Evolutionary conservation across 2,329 filamentous ascomycete species (phyloP), one percentile per base, ranked within the genome.

Genomic region (Blumeriella jaapii): DNA sequence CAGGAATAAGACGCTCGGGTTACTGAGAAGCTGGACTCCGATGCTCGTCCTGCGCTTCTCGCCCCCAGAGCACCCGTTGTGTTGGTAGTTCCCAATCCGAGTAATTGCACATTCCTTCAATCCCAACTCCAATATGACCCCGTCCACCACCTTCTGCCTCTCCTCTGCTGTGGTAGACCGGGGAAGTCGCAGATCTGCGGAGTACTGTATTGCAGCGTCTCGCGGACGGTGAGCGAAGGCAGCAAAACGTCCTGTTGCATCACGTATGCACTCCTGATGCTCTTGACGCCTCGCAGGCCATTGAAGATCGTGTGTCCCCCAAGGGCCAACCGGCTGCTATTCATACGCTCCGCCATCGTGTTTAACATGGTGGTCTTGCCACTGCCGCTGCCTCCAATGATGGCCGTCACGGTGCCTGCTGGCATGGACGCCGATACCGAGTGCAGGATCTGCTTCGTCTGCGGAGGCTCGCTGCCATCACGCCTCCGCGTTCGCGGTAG

Each of bases 51-150:
- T 64, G 42, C 82, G 65, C 61, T 85, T 86, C 55, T 87, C 82
- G 3, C 82, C 82, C 0, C 82, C 82, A 29, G 79, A 85, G 49
- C 82, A 86, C 0, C 81, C 82, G 29, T 81, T 77, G 48, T 84
- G 78, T 32, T 71, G 68, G 37, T 69, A 71, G 47, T 76, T 79
- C 1, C 82, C 82, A 34, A 87, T 81, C 6, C 75, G 63, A 0
- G 82, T 87, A 44, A 84, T 62, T 15, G 81, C 81, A 39, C 82
- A 85, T 45, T 86, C 80, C 53, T 84, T 85, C 25, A 87, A 55
- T 0, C 81, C 78, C 2, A 87, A 59, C 49, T 87, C 80, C 6
- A 80, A 59, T 28, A 87, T 84, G 14, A 86, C 80, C 46, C 82
- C 77, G 42, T 87, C 79, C 1, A 87, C 81, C 10, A 85, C 68